Evolutionary conservation across 352 stramenopile genomes (phyloP).

Genomic region (Elongisporangium prolatum): DNA sequence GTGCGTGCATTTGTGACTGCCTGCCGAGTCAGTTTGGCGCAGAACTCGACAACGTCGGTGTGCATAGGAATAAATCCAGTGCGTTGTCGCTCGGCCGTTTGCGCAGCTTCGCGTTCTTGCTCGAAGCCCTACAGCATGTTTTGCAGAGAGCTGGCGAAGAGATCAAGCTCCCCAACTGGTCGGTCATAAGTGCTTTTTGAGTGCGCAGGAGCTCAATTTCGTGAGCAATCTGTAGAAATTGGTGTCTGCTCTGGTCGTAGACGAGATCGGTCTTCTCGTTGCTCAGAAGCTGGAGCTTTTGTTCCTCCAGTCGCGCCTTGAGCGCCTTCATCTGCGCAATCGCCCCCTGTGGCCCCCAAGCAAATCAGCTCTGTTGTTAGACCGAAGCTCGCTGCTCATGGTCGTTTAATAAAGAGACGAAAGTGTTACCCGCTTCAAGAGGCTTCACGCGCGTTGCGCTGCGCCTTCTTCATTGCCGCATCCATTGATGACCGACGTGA

Average conservation of each 20-base stretch:
- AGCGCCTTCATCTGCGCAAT: conserved; percentile 44
- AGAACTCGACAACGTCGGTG: conserved; percentile 21
- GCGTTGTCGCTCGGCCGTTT: conserved; percentile 10
- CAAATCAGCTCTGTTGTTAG: neutral
- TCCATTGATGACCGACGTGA: conserved; percentile 22
- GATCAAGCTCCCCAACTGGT: conserved; percentile 37
- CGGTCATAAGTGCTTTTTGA: conserved; percentile 36
- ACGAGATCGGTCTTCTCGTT: conserved; percentile 1
- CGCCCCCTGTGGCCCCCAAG: conserved; percentile 26
- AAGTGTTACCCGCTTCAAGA: conserved; percentile 39
- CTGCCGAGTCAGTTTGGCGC: conserved; percentile 22
- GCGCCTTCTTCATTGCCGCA: conserved; percentile 22
- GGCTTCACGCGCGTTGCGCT: conserved; percentile 55
- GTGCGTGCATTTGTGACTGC: conserved; percentile 26
- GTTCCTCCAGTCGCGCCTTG: conserved; percentile 36
- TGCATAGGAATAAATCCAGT: conserved; percentile 34
- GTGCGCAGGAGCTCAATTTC: conserved; percentile 41
- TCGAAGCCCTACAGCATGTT: conserved; percentile 48
- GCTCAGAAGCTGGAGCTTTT: conserved; percentile 33
- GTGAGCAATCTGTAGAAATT: conserved; percentile 37
- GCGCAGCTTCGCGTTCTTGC: neutral
- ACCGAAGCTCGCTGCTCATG: neutral
- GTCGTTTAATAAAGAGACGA: neutral
- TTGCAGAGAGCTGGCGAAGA: conserved; percentile 44
- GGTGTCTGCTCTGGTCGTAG: conserved; percentile 13